Evolutionary conservation across 768 basidiomycete species (phyloP), one percentile per base, ranked within the genome.

Genomic region (Tulasnella sp.): DNA sequence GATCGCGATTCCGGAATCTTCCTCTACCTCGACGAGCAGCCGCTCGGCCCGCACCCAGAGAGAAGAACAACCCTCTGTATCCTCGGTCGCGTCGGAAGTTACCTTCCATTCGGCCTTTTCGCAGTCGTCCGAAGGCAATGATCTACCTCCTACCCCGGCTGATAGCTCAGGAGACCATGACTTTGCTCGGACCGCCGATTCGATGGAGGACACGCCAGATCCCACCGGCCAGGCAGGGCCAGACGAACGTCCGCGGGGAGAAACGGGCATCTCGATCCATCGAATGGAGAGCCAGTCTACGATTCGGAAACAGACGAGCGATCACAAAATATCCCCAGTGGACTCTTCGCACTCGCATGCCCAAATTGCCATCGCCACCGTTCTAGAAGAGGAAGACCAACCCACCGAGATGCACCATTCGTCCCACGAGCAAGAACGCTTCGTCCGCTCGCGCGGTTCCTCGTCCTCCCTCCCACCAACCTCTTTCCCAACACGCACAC

Each of bases 401-500:
- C 44, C 37, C 8, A 42, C 35, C 26, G n/a, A 37, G 11, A 16
- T 40, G 29, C 19, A 5, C 8, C 12, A 37, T 3, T 34, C 36
- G 32, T 39, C 68, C 12, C 22, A 69, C n/a, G 29, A 14, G 47
- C 35, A 42, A 29, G 65, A 32, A 5, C 64, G 37, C 39, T 69
- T 29, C 16, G 22, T 62, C 62, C 75, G 32, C 36, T 72, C 29
- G 5, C 74, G 75, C 17, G 47, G 47, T n/a, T 44, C 44, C 19
- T 69, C 70, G 36, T 65, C 74, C 35, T 64, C 77, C 77, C 29
- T 72, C 68, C 77, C 83, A 16, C 86, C 92, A 34, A 88, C 89
- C 35, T 78, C 85, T 0, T 82, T 86, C 75, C 88, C 93, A 4
- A 82, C 88, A 29, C 91, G 95, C 12, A 99, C 96, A 0, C 96